A percentile compares a stretch with the other conserved stretches of the same genome.
These are phyloP conservation scores for Fagopyrum esculentum DNA, from an alignment of 148 eudicot genomes.

Conservation along the genomic window DNA sequence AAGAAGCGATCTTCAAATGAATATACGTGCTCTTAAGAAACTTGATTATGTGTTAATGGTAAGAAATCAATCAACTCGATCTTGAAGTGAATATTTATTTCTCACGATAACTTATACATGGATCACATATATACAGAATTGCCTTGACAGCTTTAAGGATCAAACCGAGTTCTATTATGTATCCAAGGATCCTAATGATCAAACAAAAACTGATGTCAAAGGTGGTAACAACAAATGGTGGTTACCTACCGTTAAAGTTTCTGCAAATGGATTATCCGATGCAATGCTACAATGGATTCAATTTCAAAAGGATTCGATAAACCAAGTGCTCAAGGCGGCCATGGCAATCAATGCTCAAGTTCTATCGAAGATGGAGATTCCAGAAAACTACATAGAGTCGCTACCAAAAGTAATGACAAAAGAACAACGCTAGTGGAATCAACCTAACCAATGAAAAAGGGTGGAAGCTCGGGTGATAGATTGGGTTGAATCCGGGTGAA, in stretches of 20 bases:
- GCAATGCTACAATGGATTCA: slow-evolving; percentile 50
- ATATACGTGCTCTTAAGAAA: slow-evolving; percentile 68
- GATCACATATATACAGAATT: slow-evolving; percentile 39
- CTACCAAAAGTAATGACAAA: slow-evolving; percentile 57
- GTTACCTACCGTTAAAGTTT: slow-evolving; percentile 70
- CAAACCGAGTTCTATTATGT: slow-evolving; percentile 62
- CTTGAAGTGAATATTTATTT: neutral
- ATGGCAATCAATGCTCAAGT: slow-evolving; percentile 83
- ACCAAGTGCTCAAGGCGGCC: slow-evolving; percentile 74
- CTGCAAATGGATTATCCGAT: slow-evolving; percentile 55
- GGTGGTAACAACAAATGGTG: slow-evolving; percentile 73
- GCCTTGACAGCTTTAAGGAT: slow-evolving; percentile 64
- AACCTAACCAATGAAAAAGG: too few species aligned
- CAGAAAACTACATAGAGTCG: slow-evolving; percentile 65
- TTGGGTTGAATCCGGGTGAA: too few species aligned
- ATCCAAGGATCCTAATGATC: slow-evolving; percentile 39
- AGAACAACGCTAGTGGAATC: neutral
- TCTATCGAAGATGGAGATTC: slow-evolving; percentile 63
- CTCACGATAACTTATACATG: neutral
- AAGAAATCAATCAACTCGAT: slow-evolving; percentile 17
- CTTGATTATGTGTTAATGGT: slow-evolving; percentile 78
- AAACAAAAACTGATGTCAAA: slow-evolving; percentile 27
- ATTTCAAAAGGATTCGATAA: slow-evolving; percentile 61
- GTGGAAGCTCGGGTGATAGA: too few species aligned
- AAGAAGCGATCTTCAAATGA: slow-evolving; percentile 62